Conservation (phyloP, 768 basidiomycete genomes). For the Rhizopogon vesiculosus region DNA sequence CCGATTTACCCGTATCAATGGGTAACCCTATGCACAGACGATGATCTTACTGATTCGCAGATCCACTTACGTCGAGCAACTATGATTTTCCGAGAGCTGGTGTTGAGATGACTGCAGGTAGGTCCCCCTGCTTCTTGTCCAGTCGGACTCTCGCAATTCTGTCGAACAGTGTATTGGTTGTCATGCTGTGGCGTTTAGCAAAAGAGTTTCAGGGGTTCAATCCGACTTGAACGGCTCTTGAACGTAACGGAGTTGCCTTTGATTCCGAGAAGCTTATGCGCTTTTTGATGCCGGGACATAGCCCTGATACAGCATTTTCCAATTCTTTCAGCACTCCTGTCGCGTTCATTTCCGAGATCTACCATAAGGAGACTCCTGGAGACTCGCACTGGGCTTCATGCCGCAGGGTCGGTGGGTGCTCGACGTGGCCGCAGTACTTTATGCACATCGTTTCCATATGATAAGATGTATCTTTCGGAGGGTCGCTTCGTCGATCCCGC, state of each 20-base stretch:
- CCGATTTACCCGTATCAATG: slow-evolving; percentile 54
- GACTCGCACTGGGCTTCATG: background rate
- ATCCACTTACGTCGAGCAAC: slow-evolving; percentile 59
- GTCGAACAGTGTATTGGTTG: background rate
- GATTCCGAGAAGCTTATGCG: too few relatives aligned
- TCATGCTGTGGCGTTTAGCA: background rate
- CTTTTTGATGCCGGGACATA: background rate
- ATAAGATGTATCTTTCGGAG: background rate
- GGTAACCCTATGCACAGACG: slow-evolving; percentile 30
- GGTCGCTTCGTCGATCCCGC: too few relatives aligned
- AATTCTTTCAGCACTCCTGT: background rate
- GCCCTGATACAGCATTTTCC: background rate
- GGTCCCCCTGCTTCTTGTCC: slow-evolving; percentile 24
- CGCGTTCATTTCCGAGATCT: too few relatives aligned
- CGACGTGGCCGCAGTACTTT: background rate
- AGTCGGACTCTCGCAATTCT: slow-evolving; percentile 18
- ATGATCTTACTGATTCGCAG: slow-evolving; percentile 28
- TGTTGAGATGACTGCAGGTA: slow-evolving; percentile 52
- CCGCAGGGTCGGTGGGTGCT: background rate
- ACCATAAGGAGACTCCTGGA: background rate
- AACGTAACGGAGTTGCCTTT: background rate
- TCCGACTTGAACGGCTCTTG: background rate
- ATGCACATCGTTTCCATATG: too few relatives aligned
- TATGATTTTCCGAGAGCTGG: slow-evolving; percentile 49
- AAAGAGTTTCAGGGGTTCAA: background rate